Conservation (phyloP, 768 basidiomycete genomes). For the Trametes gibbosa region DNA sequence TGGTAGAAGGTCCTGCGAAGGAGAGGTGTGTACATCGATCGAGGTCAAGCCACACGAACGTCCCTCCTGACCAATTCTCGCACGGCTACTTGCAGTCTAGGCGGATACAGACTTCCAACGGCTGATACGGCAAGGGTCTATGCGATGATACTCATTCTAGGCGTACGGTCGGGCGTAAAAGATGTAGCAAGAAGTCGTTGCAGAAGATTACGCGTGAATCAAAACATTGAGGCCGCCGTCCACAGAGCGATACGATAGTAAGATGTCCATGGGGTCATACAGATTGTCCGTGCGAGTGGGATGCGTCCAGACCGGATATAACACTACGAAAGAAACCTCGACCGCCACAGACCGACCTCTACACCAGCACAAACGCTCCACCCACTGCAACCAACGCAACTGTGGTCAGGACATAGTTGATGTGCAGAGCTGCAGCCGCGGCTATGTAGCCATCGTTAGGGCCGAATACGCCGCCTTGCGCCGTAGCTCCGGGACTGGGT, state of each 20-base stretch:
- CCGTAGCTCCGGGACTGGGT: conserved; percentile 55
- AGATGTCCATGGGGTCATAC: conserved; percentile 18
- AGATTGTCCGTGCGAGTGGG: conserved; percentile 13
- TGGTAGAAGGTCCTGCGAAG: neutral
- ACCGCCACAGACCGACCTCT: neutral
- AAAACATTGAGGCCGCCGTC: neutral
- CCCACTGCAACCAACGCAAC: conserved; percentile 42
- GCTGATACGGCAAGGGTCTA: neutral
- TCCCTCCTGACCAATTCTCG: neutral
- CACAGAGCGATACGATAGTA: conserved; percentile 1
- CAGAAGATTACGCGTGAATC: neutral
- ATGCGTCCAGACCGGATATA: conserved; percentile 9
- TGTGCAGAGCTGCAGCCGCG: conserved; percentile 46
- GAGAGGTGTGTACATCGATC: conserved; percentile 5
- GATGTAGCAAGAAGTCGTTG: neutral
- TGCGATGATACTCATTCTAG: neutral
- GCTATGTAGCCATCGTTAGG: conserved; percentile 67
- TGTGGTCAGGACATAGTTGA: conserved; percentile 44
- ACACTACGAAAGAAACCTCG: neutral
- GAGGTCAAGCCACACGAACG: conserved; percentile 4
- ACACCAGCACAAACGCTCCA: conserved; percentile 3
- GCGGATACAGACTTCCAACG: no score
- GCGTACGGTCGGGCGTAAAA: neutral
- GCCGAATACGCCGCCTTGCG: conserved; percentile 50
- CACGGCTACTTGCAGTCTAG: neutral